Conservation (phyloP, 2,329 filamentous ascomycete species). For the Endoconidiophora polonica region DNA sequence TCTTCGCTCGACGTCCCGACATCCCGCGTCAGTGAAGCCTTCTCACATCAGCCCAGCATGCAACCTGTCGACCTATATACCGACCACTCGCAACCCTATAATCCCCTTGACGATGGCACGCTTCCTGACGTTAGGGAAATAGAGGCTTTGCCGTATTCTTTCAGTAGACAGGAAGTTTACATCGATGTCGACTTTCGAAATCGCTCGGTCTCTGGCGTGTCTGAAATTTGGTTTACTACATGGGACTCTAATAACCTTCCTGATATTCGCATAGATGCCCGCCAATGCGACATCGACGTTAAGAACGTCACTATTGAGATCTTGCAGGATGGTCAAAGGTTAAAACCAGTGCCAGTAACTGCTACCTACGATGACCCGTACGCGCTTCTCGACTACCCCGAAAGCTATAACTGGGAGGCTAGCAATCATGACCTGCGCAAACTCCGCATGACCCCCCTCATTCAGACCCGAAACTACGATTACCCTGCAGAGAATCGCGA, state of each 20-base stretch:
- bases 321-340: conserved; percentile 19
- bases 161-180: conserved; percentile 75
- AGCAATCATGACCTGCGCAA: conserved; percentile 61
- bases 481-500: conserved; percentile 39
- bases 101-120: conserved; percentile 18
- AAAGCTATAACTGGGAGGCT: conserved; percentile 44
- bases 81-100: background rate
- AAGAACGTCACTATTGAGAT: conserved; percentile 34
- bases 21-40: background rate
- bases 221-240: conserved; percentile 62
- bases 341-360: conserved; percentile 13
- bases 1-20: no score
- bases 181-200: conserved; percentile 76
- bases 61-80: background rate
- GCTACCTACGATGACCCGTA: conserved; percentile 48
- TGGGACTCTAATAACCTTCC: conserved; percentile 39
- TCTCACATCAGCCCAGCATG: background rate
- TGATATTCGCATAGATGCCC: conserved; percentile 42
- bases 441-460: conserved; percentile 43
- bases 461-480: conserved; percentile 34
- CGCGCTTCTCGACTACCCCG: conserved; percentile 42
- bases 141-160: conserved; percentile 27
- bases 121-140: conserved; percentile 21
- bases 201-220: conserved; percentile 58
- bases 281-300: conserved; percentile 42